A percentile compares a stretch with the other conserved stretches of the same genome.
Conservation (phyloP, 2,329 filamentous ascomycete species). For the Colletotrichum sp. region DNA sequence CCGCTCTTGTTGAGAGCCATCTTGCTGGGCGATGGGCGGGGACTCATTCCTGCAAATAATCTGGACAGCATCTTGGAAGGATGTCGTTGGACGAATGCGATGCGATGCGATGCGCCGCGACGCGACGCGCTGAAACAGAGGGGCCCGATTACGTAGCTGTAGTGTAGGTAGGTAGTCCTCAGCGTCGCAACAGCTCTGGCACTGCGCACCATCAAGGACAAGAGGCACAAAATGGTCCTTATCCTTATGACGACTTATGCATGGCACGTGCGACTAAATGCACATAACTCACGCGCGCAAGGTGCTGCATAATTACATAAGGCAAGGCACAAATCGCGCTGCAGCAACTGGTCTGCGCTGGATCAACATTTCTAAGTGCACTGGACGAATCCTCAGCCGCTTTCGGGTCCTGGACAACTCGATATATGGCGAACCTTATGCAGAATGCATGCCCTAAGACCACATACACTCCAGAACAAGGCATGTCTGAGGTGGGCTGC, state of each 20-base stretch:
- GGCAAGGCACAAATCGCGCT: not conserved
- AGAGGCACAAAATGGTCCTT: not conserved
- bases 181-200: not conserved
- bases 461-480: too few species aligned
- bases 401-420: too few species aligned
- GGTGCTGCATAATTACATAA: not conserved
- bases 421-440: too few species aligned
- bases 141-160: not conserved
- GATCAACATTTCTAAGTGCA: not conserved
- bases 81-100: not conserved
- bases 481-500: too few species aligned
- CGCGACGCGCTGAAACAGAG: not conserved
- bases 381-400: too few species aligned
- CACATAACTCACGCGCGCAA: not conserved
- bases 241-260: not conserved
- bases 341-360: not conserved
- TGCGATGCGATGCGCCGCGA: not conserved
- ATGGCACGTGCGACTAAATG: not conserved
- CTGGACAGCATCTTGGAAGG: not conserved
- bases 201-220: not conserved
- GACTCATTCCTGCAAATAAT: not conserved
- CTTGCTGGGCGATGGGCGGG: not conserved
- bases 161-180: not conserved
- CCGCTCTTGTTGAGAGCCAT: not conserved
- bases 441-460: too few species aligned